Base-by-base conservation (phyloP, 305 asterid genomes). In the Salvia sclarea region DNA sequence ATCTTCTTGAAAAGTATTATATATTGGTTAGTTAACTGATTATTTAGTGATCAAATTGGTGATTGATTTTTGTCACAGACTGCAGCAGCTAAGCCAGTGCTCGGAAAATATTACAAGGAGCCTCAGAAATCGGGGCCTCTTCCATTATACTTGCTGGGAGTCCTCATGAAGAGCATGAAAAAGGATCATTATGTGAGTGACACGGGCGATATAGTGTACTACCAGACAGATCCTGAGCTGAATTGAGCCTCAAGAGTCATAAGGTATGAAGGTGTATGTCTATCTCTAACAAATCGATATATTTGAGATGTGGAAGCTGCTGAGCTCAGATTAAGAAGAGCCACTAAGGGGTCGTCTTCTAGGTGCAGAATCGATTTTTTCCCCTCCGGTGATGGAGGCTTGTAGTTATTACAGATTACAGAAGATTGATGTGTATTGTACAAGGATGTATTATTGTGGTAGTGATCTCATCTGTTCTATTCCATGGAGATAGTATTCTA, bases 171-270 rank as follows among this genome's bases (percentile, higher is more conserved):
- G 70, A 86, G 96, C 84, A 81, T 91, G 79, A 67, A 70, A 61
- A 58, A 73, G 74, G 97, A 91, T 68, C 97, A 86, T 53, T 91
- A 75, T 35, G 97, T 91, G 30, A 86, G 91, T 40, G 91, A 91
- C 59, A 79, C 75, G 0, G 96, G 92, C 13, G 95, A 91, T 41
- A 60, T 91, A 56, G 85, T 88, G 18, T 91, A 65, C 56, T 88
- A 90, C 65, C 86, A 86, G 68, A 85, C 89, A 2, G 97, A 90
- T 64, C 68, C 88, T n/a, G 74, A 77, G 14, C 63, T 83, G 11
- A 81, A 54, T 53, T 83, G 4, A 45, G 33, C 58, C 58, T 56
- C 62, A n/a, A 6, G 70, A 40, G 22, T 48, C 73, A 9, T 31
- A 44, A 52, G 20, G 44, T 0, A 10, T 71, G 77, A 20, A 71